Conservation (phyloP, 2,329 filamentous ascomycete species). For the Ceratocystis ficicola region DNA sequence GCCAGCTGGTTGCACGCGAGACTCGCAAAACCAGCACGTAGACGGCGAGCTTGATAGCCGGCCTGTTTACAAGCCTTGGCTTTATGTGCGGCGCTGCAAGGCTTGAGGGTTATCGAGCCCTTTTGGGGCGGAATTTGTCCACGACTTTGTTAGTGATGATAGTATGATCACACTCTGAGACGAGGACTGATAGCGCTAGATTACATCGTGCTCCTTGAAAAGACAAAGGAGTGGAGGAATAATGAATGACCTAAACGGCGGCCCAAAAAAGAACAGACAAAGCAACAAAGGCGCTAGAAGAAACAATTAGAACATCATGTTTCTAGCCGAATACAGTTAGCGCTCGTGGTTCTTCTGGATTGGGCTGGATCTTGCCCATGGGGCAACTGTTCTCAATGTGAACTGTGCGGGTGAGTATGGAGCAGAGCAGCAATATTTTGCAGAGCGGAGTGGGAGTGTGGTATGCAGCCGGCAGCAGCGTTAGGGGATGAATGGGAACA, state of each 20-base stretch:
- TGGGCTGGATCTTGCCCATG: not conserved
- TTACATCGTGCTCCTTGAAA: no score
- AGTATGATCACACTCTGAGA: no score
- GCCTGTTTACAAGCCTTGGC: conserved; percentile 43
- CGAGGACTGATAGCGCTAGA: no score
- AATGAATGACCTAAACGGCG: not conserved
- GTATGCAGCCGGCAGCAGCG: no score
- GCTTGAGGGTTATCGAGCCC: conserved; percentile 29
- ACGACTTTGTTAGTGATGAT: no score
- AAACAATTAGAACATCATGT: not conserved
- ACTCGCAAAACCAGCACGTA: conserved; percentile 40
- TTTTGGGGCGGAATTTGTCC: no score
- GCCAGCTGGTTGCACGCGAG: conserved; percentile 32
- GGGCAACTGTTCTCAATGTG: not conserved
- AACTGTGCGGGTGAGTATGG: not conserved
- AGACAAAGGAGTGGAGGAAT: no score
- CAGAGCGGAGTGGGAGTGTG: no score
- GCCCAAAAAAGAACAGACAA: not conserved
- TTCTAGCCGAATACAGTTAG: not conserved
- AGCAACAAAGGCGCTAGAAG: not conserved
- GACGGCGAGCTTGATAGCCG: conserved; percentile 38
- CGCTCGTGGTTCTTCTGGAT: not conserved
- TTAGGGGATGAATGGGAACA: no score
- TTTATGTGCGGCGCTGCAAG: conserved; percentile 46
- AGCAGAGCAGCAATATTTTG: not conserved